phyloP scores from a whole-genome alignment of 257 asterid species.

The Solanum habrochaites region DNA sequence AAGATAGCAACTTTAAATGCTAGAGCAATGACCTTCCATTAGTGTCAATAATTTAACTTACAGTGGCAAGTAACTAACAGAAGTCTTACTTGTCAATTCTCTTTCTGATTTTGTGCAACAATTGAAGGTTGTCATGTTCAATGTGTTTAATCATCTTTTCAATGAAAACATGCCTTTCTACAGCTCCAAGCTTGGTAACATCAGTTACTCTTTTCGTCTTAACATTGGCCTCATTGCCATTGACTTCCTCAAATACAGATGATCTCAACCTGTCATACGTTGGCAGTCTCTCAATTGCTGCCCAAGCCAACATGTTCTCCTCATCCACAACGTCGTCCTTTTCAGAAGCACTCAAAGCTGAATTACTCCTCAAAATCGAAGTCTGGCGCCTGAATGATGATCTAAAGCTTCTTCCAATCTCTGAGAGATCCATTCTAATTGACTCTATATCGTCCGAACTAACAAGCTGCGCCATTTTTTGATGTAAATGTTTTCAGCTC shows the following conservation, averaged over 20 bases:
- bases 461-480: constrained; percentile 13
- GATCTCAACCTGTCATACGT: constrained; percentile 4
- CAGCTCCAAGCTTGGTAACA: constrained; percentile 31
- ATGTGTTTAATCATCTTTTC: constrained; percentile 38
- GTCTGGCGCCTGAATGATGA: constrained; percentile 1
- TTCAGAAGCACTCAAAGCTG: neutral
- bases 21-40: neutral
- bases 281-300: constrained; percentile 21
- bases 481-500: neutral
- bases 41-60: neutral
- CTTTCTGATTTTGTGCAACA: constrained; percentile 30
- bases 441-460: constrained; percentile 12
- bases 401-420: constrained; percentile 12
- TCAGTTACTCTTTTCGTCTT: constrained; percentile 25
- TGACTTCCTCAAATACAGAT: constrained; percentile 15
- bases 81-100: constrained; percentile 33
- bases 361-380: constrained; percentile 4
- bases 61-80: neutral
- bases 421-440: constrained; percentile 8
- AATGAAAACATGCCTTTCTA: constrained; percentile 27
- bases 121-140: constrained; percentile 36
- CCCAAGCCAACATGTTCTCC: constrained; percentile 11
- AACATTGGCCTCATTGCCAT: constrained; percentile 1
- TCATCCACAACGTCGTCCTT: neutral
- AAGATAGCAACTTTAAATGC: neutral